These are phyloP conservation scores for Kodamaea neixiangensis DNA, from an alignment of 805 yeast genomes.

Conservation along the genomic window DNA sequence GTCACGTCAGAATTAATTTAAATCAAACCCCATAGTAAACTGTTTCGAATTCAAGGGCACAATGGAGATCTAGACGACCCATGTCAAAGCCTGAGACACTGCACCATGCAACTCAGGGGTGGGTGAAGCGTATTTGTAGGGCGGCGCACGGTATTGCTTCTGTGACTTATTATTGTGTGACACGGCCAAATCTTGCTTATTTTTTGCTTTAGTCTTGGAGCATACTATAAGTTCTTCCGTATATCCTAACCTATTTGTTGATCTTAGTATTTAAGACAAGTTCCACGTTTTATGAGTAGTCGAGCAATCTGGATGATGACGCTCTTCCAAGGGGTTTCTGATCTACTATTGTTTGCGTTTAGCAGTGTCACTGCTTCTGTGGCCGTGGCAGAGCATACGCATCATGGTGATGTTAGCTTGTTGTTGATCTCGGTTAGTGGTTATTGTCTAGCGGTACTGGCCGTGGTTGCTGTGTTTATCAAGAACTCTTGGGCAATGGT, in stretches of 20 bases:
- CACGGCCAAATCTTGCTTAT: not conserved
- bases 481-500: not conserved
- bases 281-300: not conserved
- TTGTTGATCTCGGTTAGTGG: slow-evolving; percentile 8
- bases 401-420: not conserved
- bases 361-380: slow-evolving; percentile 5
- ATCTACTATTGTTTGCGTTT: slow-evolving; percentile 4
- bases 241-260: not conserved
- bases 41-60: not conserved
- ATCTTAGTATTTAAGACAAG: not conserved
- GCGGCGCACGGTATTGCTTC: not conserved
- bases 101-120: not conserved
- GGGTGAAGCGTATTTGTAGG: not conserved
- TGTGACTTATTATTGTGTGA: not conserved
- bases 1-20: not conserved
- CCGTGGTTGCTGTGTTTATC: not conserved
- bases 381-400: not conserved
- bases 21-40: not conserved
- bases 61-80: not conserved
- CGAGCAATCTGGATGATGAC: not conserved
- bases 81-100: not conserved
- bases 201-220: not conserved
- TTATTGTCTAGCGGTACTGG: slow-evolving; percentile 4
- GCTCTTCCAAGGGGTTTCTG: not conserved
- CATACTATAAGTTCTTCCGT: not conserved